Percentiles rank a stretch among this genome's conserved stretches.
Evolutionary conservation across 768 basidiomycete species (phyloP).

Genomic region (Saitozyma podzolica): DNA sequence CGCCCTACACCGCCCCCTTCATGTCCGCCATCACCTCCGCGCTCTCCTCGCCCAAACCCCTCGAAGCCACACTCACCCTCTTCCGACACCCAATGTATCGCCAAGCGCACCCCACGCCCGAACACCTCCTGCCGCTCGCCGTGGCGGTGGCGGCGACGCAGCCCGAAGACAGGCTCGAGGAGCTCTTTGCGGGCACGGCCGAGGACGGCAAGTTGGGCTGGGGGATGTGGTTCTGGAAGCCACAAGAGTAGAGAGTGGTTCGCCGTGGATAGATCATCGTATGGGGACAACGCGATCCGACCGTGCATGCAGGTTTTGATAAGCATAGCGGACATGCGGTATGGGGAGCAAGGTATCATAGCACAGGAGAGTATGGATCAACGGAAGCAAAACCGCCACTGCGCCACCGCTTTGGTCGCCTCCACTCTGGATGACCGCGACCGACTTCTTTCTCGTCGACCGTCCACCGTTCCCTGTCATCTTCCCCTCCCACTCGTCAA

Average conservation of each 20-base stretch:
- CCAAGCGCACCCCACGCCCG: slow-evolving; percentile 69
- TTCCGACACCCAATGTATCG: slow-evolving; percentile 65
- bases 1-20: slow-evolving; percentile 32
- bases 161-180: slow-evolving; percentile 52
- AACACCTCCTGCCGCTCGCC: slow-evolving; percentile 79
- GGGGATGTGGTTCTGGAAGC: slow-evolving; percentile 41
- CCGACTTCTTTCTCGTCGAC: no score
- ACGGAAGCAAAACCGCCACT: no score
- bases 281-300: no score
- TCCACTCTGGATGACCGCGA: no score
- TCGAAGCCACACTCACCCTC: slow-evolving; percentile 51
- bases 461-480: no score
- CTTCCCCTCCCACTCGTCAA: no score
- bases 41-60: slow-evolving; percentile 14
- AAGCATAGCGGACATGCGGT: no score
- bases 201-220: slow-evolving; percentile 40
- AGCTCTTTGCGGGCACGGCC: slow-evolving; percentile 28
- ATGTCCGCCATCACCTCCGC: slow-evolving; percentile 16
- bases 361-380: no score
- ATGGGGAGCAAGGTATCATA: no score
- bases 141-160: slow-evolving; percentile 73
- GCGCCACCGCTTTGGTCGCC: no score
- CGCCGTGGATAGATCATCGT: background rate
- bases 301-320: no score
- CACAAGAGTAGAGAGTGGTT: slow-evolving; percentile 1